Percentiles rank a stretch among this genome's conserved stretches.
phyloP scores from a whole-genome alignment of 2,329 filamentous ascomycete genomes.

The Periconia sp. region DNA sequence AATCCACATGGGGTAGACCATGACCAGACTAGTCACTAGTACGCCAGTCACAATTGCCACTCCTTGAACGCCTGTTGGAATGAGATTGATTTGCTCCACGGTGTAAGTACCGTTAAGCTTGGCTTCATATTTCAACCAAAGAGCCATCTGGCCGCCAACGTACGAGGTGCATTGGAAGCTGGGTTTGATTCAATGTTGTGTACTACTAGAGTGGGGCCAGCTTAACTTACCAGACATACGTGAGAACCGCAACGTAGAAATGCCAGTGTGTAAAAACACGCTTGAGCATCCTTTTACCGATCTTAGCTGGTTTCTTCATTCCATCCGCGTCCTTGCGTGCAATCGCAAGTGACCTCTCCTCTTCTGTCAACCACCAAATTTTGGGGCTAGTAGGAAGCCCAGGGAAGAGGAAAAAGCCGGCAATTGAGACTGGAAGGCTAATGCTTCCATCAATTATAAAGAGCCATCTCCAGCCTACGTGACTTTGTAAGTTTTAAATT shows the following conservation, averaged over 20 bases:
- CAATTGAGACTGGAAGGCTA: conserved; percentile 59
- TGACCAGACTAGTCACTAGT: conserved; percentile 55
- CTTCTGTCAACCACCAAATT: conserved; percentile 4
- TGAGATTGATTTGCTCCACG: conserved; percentile 55
- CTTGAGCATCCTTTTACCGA: conserved; percentile 52
- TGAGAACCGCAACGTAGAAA: conserved; percentile 55
- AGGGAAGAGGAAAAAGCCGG: conserved; percentile 59
- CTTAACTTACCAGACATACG: conserved; percentile 54
- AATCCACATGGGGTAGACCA: conserved; percentile 56
- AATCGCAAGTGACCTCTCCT: conserved; percentile 24
- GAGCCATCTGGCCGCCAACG: conserved; percentile 54
- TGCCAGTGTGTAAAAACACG: conserved; percentile 54
- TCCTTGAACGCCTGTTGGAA: conserved; percentile 55
- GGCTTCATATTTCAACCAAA: conserved; percentile 56
- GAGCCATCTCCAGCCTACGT: conserved; percentile 55
- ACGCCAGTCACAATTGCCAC: conserved; percentile 55
- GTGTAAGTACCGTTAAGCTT: conserved; percentile 41
- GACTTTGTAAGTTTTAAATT: no score
- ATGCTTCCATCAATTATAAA: conserved; percentile 64
- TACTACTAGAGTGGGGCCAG: no score
- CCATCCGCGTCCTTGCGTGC: conserved; percentile 28
- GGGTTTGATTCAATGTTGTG: no score
- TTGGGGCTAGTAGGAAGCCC: conserved; percentile 1
- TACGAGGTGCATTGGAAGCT: conserved; percentile 43
- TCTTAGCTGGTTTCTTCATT: conserved; percentile 43